phyloP scores from a whole-genome alignment of 257 asterid species.

The Orobanche coerulescens region DNA sequence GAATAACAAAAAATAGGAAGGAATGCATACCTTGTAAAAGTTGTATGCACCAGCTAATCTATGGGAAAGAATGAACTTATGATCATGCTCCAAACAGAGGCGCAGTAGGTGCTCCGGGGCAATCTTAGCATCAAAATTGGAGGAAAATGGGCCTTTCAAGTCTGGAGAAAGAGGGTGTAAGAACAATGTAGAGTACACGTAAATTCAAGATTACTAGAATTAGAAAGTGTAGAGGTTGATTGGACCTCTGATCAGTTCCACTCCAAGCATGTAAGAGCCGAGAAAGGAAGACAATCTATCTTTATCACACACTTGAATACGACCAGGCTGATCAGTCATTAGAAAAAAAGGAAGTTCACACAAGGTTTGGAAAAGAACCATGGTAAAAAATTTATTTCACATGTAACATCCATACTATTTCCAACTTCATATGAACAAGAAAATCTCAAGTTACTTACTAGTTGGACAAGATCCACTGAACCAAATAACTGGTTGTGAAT shows the following conservation, averaged over 20 bases:
- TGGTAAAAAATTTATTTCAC: too few relatives aligned
- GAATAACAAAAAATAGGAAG: constrained; percentile 7
- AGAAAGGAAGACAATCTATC: constrained; percentile 53
- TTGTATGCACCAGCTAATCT: constrained; percentile 48
- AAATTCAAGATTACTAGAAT: background rate
- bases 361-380: too few relatives aligned
- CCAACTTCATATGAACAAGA: too few relatives aligned
- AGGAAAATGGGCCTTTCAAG: constrained; percentile 49
- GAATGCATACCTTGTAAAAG: constrained; percentile 54
- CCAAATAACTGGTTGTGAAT: constrained; percentile 79
- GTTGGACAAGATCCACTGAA: constrained; percentile 53
- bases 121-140: constrained; percentile 66
- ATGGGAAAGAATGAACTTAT: constrained; percentile 32
- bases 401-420: too few relatives aligned
- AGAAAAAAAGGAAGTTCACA: constrained; percentile 4
- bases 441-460: too few relatives aligned
- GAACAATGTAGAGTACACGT: background rate
- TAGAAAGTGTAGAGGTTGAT: constrained; percentile 14
- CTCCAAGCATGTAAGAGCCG: constrained; percentile 62
- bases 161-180: constrained; percentile 26
- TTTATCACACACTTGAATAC: constrained; percentile 45
- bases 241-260: constrained; percentile 51
- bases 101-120: constrained; percentile 79
- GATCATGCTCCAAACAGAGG: constrained; percentile 75
- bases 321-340: constrained; percentile 47